A percentile compares a stretch with the other conserved stretches of the same genome.
Conservation (phyloP, 352 stramenopile genomes). For the Phytopythium kandeliae region DNA sequence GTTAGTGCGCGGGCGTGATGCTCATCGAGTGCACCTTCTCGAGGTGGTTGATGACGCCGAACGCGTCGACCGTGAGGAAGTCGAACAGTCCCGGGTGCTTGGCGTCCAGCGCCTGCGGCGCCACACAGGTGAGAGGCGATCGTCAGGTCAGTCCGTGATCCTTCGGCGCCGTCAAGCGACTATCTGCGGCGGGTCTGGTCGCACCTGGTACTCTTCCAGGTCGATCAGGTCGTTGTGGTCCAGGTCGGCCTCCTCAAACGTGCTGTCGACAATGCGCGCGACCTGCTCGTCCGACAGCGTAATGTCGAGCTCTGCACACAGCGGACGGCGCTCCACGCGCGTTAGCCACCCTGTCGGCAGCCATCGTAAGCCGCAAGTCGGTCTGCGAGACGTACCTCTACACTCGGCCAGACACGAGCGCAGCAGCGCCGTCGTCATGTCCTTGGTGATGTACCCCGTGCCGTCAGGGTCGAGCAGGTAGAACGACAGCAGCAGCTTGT, state of each 20-base stretch:
- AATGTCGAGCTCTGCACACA: slow-evolving; percentile 82
- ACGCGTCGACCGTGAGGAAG: slow-evolving; percentile 82
- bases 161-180: no score
- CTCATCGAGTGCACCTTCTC: slow-evolving; percentile 83
- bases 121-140: not conserved
- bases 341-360: not conserved
- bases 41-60: slow-evolving; percentile 77
- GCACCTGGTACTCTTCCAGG: slow-evolving; percentile 73
- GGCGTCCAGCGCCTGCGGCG: slow-evolving; percentile 51
- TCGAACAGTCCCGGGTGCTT: slow-evolving; percentile 83
- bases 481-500: slow-evolving; percentile 86
- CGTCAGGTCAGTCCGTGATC: no score
- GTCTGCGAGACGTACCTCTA: slow-evolving; percentile 47
- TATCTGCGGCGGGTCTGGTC: no score
- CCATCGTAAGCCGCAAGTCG: no score
- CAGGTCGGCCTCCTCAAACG: slow-evolving; percentile 78
- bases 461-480: slow-evolving; percentile 74
- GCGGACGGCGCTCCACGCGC: no score
- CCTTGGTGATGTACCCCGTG: slow-evolving; percentile 78
- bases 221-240: slow-evolving; percentile 76
- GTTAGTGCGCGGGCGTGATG: slow-evolving; percentile 31
- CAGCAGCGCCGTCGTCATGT: slow-evolving; percentile 77
- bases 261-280: slow-evolving; percentile 72
- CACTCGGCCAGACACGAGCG: slow-evolving; percentile 82
- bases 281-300: slow-evolving; percentile 70